A percentile compares a stretch with the other conserved stretches of the same genome.
Conservation (phyloP, 1,284 basidiomycete genomes). For the Mycena citricolor region DNA sequence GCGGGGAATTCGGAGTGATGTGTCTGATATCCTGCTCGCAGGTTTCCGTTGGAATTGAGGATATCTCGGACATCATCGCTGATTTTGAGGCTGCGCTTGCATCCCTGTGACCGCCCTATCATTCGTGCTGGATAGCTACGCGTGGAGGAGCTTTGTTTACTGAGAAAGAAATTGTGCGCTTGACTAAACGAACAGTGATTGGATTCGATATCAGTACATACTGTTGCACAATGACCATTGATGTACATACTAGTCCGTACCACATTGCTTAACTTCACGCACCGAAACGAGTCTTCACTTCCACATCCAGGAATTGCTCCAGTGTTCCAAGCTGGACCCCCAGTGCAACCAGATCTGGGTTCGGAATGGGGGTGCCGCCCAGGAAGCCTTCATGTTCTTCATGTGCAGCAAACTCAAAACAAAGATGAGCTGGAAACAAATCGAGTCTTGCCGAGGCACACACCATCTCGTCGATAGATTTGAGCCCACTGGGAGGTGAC, state of each 20-base stretch:
- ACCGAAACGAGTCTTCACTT: constrained; percentile 13
- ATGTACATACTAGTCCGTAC: too few relatives aligned
- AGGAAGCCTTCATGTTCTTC: constrained; percentile 29
- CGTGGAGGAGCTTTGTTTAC: too few relatives aligned
- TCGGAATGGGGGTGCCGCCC: constrained; percentile 25
- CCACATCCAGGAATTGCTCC: constrained; percentile 23
- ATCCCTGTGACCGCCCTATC: too few relatives aligned
- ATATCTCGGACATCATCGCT: constrained; percentile 82
- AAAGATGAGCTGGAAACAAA: neutral
- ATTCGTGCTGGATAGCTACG: too few relatives aligned
- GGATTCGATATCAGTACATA: too few relatives aligned
- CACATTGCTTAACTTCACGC: too few relatives aligned
- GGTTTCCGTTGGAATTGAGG: constrained; percentile 74
- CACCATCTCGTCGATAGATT: constrained; percentile 33
- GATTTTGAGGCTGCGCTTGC: constrained; percentile 77
- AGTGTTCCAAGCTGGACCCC: constrained; percentile 32
- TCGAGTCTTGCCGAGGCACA: too few relatives aligned
- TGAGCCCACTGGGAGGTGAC: constrained; percentile 18
- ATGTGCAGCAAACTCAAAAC: constrained; percentile 18
- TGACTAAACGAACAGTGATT: too few relatives aligned
- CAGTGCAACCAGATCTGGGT: constrained; percentile 29
- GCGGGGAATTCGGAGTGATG: neutral
- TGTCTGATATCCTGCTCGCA: constrained; percentile 4
- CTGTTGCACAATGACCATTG: too few relatives aligned
- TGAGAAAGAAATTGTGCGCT: too few relatives aligned